Evolutionary conservation across 805 yeast species (phyloP), one percentile per base, ranked within the genome.

Genomic region (Kuraishia capsulata): DNA sequence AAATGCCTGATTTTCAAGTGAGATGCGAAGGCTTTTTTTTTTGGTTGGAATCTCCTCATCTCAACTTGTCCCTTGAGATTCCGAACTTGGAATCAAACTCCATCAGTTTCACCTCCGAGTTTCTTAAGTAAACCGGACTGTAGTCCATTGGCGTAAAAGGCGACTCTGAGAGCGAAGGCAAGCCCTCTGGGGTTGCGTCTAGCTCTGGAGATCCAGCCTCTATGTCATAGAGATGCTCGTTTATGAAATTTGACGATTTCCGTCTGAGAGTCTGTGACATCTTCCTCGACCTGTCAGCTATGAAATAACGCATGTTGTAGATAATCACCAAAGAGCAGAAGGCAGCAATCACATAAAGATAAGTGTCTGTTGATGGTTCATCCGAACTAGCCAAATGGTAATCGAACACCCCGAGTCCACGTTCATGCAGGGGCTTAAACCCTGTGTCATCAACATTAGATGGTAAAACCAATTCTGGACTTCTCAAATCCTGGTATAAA

Each of bases 341-440:
- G 10, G 11, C 26, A 8, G 26, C 26, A 8, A 23, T 11, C 10
- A 11, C 26, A 11, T 23, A 23, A 8, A 23, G 26, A 23, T 8
- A 8, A 8, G 26, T 23, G 26, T 23, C 11, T 8, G 26, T 8
- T 8, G 11, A 8, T 11, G 26, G 10, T 11, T 8, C 26, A 11
- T 23, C 26, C 26, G 26, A 8, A 5, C 8, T 5, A 6, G n/a
- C 31, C 16, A 34, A 18, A 17, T 28, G 33, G 40, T 59, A 59
- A 30, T 49, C 43, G 33, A 44, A 55, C 6, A 49, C 33, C 0
- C 65, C 65, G 14, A 60, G 39, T 3, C 65, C 65, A 4, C 45
- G 39, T 25, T 55, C 56, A 26, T 53, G 47, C 3, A 50, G 36
- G 4, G 64, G 54, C 39, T 39, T 46, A 39, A 60, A 60, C 5